These are phyloP conservation scores for Dichomitus squalens DNA, from an alignment of 1,284 basidiomycete species.

Conservation along the genomic window DNA sequence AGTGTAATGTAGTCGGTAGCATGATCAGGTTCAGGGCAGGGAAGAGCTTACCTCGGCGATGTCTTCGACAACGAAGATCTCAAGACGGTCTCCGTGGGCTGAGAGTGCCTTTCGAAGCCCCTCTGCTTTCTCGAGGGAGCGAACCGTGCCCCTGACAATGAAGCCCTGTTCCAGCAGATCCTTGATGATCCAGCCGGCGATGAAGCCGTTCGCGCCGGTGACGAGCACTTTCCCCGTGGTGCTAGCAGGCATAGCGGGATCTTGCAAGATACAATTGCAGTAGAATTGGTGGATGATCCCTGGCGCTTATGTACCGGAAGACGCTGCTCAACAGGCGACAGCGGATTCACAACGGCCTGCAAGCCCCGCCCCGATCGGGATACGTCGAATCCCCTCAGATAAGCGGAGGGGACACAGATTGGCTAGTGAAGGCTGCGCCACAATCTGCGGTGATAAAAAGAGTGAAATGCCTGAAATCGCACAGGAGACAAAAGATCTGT, in stretches of 20 bases:
- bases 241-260: conserved; percentile 23
- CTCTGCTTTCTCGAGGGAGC: conserved; percentile 42
- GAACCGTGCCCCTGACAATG: conserved; percentile 58
- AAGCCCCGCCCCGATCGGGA: too few species aligned
- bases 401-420: too few species aligned
- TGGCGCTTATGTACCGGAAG: too few species aligned
- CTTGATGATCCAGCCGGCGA: conserved; percentile 41
- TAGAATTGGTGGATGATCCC: too few species aligned
- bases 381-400: too few species aligned
- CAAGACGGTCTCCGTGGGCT: conserved; percentile 44
- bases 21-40: not conserved
- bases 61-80: conserved; percentile 54
- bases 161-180: conserved; percentile 43
- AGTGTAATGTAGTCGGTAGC: not conserved
- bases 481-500: too few species aligned
- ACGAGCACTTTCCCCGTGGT: conserved; percentile 11
- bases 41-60: conserved; percentile 48
- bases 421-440: too few species aligned
- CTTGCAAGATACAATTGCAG: too few species aligned
- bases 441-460: too few species aligned
- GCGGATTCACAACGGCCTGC: too few species aligned
- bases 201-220: conserved; percentile 26
- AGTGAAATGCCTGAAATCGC: too few species aligned
- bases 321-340: too few species aligned
- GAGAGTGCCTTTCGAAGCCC: conserved; percentile 41